Evolutionary conservation across 163 green algal genomes (phyloP).

Genomic region (Scenedesmus sp.): DNA sequence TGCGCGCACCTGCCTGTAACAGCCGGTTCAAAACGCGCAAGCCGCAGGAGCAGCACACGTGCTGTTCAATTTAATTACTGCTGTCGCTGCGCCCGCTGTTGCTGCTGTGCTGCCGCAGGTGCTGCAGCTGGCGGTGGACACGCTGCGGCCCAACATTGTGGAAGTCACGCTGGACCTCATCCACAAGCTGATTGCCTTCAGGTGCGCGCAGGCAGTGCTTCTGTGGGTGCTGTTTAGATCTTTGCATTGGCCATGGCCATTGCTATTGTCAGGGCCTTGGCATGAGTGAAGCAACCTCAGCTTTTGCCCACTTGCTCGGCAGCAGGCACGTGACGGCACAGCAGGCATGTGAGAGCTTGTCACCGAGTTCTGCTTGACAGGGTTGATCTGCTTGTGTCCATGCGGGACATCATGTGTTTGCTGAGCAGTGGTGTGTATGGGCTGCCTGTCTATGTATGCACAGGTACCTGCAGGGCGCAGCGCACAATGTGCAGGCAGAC

Average conservation of each 20-base stretch:
- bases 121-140: slow-evolving; percentile 76
- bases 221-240: too few species aligned
- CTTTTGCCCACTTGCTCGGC: too few species aligned
- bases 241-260: too few species aligned
- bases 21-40: too few species aligned
- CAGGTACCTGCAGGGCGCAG: slow-evolving; percentile 56
- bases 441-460: background rate
- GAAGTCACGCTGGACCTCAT: slow-evolving; percentile 89
- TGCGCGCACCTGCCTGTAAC: too few species aligned
- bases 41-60: too few species aligned
- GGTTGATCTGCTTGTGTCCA: background rate
- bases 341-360: too few species aligned
- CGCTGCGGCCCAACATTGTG: slow-evolving; percentile 75
- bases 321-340: too few species aligned
- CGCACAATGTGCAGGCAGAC: slow-evolving; percentile 47
- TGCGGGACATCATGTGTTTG: background rate
- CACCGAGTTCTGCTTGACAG: too few species aligned
- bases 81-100: background rate
- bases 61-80: background rate
- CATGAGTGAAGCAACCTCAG: too few species aligned
- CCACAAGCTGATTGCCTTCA: slow-evolving; percentile 86
- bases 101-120: slow-evolving; percentile 9
- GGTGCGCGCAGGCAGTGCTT: slow-evolving; percentile 30
- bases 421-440: background rate
- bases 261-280: background rate